Evolutionary conservation across 2,329 filamentous ascomycete genomes (phyloP).

Genomic region (Fusarium nisikadoi): DNA sequence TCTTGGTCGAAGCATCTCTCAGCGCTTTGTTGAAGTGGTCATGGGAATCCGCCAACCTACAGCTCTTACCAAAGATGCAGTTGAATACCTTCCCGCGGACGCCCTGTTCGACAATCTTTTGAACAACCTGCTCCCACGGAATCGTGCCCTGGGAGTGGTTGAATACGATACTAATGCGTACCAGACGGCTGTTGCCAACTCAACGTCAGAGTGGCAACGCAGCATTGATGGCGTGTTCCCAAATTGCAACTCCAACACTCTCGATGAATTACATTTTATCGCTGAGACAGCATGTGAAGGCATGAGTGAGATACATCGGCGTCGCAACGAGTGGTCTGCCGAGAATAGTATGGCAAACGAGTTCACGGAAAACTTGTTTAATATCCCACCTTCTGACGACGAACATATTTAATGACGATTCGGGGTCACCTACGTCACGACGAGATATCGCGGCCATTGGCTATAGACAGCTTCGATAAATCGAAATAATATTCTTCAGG

Average conservation of each 20-base stretch:
- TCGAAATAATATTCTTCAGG: conserved; percentile 28
- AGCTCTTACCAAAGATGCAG: conserved; percentile 46
- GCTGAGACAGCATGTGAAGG: conserved; percentile 57
- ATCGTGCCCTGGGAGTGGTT: conserved; percentile 40
- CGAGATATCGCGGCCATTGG: conserved; percentile 4
- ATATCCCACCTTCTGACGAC: conserved; percentile 22
- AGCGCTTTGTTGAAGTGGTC: conserved; percentile 60
- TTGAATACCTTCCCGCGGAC: conserved; percentile 50
- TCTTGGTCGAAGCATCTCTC: conserved; percentile 53
- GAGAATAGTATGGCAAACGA: conserved; percentile 47
- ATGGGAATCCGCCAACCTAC: conserved; percentile 54
- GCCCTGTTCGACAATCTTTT: conserved; percentile 42
- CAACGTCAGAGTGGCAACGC: conserved; percentile 55
- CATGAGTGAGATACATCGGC: conserved; percentile 56
- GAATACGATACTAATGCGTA: conserved; percentile 53
- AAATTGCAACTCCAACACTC: conserved; percentile 56
- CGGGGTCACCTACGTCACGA: not conserved
- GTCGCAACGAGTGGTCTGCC: conserved; percentile 46
- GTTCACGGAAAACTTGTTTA: conserved; percentile 47
- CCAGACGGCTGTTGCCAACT: conserved; percentile 51
- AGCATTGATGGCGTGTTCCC: conserved; percentile 58
- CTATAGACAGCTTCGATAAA: conserved; percentile 7
- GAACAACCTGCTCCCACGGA: conserved; percentile 40
- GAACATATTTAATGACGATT: conserved; percentile 17
- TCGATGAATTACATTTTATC: conserved; percentile 57